phyloP scores from a whole-genome alignment of 2,329 filamentous ascomycete species.

The Apiospora sp. region DNA sequence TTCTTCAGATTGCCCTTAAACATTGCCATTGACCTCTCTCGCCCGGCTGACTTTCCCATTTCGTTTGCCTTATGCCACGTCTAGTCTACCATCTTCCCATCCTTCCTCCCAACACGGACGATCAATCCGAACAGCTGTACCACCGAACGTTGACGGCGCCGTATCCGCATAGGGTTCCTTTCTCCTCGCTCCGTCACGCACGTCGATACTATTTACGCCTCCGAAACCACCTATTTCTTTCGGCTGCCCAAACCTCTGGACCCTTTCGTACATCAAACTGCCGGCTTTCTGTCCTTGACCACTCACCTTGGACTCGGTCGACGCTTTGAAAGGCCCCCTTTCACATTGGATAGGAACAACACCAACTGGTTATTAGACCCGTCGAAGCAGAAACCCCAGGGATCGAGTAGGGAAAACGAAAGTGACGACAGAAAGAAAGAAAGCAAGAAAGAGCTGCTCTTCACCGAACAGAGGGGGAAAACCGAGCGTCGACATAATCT shows the following conservation, averaged over 20 bases:
- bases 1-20: constrained; percentile 40
- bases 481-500: neutral
- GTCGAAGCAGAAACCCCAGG: neutral
- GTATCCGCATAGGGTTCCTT: neutral
- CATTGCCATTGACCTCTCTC: constrained; percentile 43
- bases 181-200: neutral
- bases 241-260: neutral
- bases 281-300: neutral
- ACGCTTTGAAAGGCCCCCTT: neutral
- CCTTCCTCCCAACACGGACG: constrained; percentile 13
- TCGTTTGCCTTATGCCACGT: constrained; percentile 35
- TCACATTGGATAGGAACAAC: neutral
- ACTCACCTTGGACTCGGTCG: neutral
- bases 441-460: neutral
- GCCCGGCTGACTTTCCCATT: constrained; percentile 37
- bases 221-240: too few relatives aligned
- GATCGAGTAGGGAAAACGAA: neutral
- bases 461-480: neutral
- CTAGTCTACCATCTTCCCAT: constrained; percentile 11
- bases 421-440: neutral
- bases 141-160: neutral
- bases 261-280: neutral
- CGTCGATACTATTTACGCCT: neutral
- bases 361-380: constrained; percentile 39
- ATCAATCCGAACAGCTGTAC: constrained; percentile 18